Base-by-base conservation (phyloP, 2,329 filamentous ascomycete genomes). In the Aureobasidium subglaciale region DNA sequence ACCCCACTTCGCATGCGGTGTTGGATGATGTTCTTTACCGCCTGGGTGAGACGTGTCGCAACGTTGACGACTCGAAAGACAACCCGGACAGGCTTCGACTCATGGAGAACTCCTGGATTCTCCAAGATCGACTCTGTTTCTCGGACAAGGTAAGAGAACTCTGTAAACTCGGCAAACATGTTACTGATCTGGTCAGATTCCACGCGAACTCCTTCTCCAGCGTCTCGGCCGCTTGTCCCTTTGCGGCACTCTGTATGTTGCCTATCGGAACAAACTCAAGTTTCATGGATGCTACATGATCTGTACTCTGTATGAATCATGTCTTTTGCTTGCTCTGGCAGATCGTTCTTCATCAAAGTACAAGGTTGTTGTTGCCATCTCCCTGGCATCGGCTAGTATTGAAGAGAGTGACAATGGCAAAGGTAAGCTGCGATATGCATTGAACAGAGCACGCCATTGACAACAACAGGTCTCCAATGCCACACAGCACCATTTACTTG, bases 401-500 rank as follows among this genome's bases (percentile, higher is more conserved):
- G 87, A 91, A 66, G 82, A 87, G 56, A 75, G 82, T 3, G 86
- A 91, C 65, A 91, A 92, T 67, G 85, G 86, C 18, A 79, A 83
- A 77, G 88, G 88, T 67, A 60, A 22, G 58, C 37, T 27, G 10
- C 16, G 16, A 10, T 18, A 8, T 2, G 27, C 15, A 9, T 25
- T 16, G 8, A 9, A 10, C 16, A 3, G n/a, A 32, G 38, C 5
- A 9, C 8, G 2, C 20, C 9, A 27, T 46, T 60, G 22, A 59
- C 22, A 5, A 5, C 15, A n/a, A 30, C 59, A 95, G 90, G 90
- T 0, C 68, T 97, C 7, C 90, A 92, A 75, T 96, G 90, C 64
- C 86, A 93, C 60, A 88, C 87, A 3, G 88, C 88, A 1, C 84
- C 88, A 0, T 88, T 88, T 68, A 93, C 90, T 1, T 97, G 91